A percentile compares a stretch with the other conserved stretches of the same genome.
Conservation (phyloP, 331 rosid genomes). For the Saraca asoca region DNA sequence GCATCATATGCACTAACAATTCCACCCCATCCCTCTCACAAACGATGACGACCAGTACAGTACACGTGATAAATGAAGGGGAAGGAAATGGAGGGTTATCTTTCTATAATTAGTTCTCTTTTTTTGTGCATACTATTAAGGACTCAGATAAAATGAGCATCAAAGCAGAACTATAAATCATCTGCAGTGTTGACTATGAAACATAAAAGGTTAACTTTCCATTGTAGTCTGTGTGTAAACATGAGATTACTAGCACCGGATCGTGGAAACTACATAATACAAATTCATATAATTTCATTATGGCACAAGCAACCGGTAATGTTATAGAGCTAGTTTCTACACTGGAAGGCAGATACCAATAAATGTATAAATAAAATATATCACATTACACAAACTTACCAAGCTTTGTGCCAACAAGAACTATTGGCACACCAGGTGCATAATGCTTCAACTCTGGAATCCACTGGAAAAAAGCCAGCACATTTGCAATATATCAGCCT, state of each 20-base stretch:
- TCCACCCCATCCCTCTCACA: too few species aligned
- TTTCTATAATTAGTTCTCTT: too few species aligned
- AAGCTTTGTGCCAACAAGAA: slow-evolving; percentile 93
- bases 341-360: slow-evolving; percentile 3
- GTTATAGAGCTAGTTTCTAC: neutral
- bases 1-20: too few species aligned
- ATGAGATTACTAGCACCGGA: slow-evolving; percentile 14
- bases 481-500: slow-evolving; percentile 31
- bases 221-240: neutral
- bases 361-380: slow-evolving; percentile 2
- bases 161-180: neutral
- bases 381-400: slow-evolving; percentile 56
- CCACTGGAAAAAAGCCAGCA: slow-evolving; percentile 73
- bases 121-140: too few species aligned
- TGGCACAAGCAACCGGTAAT: neutral
- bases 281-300: slow-evolving; percentile 15
- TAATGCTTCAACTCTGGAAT: slow-evolving; percentile 99
- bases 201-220: neutral
- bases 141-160: too few species aligned
- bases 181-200: neutral
- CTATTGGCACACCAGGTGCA: slow-evolving; percentile 99
- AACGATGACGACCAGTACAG: too few species aligned
- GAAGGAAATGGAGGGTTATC: too few species aligned
- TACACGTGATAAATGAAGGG: too few species aligned
- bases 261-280: slow-evolving; percentile 10